A percentile compares a stretch with the other conserved stretches of the same genome.
phyloP scores from a whole-genome alignment of 225 moss, liverwort and hornwort genomes.

The Takakia lepidozioides region DNA sequence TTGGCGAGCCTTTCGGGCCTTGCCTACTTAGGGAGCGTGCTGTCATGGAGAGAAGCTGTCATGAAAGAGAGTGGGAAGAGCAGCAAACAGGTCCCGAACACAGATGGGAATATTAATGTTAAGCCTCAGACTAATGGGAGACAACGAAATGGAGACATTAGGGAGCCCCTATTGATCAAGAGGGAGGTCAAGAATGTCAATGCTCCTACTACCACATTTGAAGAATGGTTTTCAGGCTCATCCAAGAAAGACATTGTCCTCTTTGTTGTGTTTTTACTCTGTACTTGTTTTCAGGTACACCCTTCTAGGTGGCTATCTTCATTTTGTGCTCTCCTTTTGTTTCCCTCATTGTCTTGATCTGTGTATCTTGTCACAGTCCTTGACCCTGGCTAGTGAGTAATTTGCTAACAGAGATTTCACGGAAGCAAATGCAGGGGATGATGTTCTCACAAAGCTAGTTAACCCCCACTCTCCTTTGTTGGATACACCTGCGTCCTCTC shows the following conservation, averaged over 20 bases:
- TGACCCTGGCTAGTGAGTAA: too few species aligned
- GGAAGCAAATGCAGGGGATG: too few species aligned
- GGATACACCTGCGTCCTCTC: too few species aligned
- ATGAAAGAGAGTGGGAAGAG: constrained; percentile 18
- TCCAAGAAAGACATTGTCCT: constrained; percentile 82
- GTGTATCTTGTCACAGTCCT: too few species aligned
- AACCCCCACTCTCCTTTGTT: too few species aligned
- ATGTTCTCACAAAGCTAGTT: too few species aligned
- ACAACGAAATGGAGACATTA: constrained; percentile 33
- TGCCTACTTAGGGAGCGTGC: constrained; percentile 37
- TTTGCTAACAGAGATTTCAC: too few species aligned
- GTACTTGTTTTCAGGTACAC: constrained; percentile 75
- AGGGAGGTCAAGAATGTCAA: constrained; percentile 36
- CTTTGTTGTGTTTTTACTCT: constrained; percentile 64
- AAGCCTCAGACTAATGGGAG: constrained; percentile 20
- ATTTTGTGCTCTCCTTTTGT: too few species aligned
- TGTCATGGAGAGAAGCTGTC: constrained; percentile 48
- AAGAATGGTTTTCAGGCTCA: constrained; percentile 90
- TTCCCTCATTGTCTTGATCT: too few species aligned
- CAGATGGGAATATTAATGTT: constrained; percentile 28
- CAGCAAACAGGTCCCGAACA: constrained; percentile 17
- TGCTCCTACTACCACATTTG: constrained; percentile 14
- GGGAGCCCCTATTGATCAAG: constrained; percentile 53
- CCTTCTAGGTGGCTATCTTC: too few species aligned
- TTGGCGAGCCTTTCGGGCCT: constrained; percentile 36